Evolutionary conservation across 108 stramenopile species (phyloP).

Genomic region (Discostella pseudostelligera): DNA sequence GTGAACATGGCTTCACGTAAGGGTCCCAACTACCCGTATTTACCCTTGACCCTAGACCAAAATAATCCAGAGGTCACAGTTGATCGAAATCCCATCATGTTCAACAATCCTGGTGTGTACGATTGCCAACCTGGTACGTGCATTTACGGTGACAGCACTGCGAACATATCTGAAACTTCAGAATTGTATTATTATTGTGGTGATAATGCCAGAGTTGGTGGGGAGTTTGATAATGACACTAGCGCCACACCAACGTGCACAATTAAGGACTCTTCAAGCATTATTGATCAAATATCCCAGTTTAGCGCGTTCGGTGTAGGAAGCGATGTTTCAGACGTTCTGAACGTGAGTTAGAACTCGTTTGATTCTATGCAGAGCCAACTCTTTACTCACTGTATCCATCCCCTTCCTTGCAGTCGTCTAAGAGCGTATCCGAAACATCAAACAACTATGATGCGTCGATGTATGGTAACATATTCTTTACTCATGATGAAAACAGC

Average conservation of each 20-base stretch:
- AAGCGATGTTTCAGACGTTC: constrained; percentile 20
- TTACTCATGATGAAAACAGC: constrained; percentile 50
- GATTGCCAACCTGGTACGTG: constrained; percentile 70
- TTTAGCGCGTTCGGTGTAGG: constrained; percentile 37
- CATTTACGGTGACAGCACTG: constrained; percentile 25
- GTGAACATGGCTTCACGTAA: constrained; percentile 37
- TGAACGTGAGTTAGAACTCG: constrained; percentile 4
- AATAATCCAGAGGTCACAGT: constrained; percentile 54
- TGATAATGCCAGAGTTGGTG: constrained; percentile 22
- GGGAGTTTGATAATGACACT: constrained; percentile 10
- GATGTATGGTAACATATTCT: constrained; percentile 66
- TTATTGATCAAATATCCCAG: constrained; percentile 43
- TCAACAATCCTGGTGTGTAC: constrained; percentile 50
- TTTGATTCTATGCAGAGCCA: background rate
- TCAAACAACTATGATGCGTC: constrained; percentile 36
- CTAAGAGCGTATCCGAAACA: constrained; percentile 27
- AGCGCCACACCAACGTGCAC: constrained; percentile 23
- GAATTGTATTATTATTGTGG: constrained; percentile 70
- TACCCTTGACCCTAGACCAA: constrained; percentile 51
- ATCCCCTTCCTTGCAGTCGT: constrained; percentile 19
- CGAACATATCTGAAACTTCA: constrained; percentile 25
- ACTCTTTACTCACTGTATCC: background rate
- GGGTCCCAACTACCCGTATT: constrained; percentile 41
- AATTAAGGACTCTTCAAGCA: constrained; percentile 30
- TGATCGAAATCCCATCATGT: constrained; percentile 73